A percentile compares a stretch with the other conserved stretches of the same genome.
Conservation (phyloP, 305 asterid genomes). For the Rubia peregrina region DNA sequence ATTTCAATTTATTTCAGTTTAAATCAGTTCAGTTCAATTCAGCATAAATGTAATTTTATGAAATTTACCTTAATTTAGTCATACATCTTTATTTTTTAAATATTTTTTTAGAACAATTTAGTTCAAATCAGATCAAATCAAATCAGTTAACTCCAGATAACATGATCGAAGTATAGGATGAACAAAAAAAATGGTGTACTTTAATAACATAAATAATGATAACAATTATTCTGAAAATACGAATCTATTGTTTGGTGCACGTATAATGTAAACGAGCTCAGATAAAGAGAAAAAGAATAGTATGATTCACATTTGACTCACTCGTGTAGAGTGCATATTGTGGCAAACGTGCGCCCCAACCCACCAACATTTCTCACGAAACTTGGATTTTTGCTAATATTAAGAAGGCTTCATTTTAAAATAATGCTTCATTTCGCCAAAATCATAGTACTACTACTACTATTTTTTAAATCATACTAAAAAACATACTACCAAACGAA, state of each 20-base stretch:
- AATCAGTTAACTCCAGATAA: too few species aligned
- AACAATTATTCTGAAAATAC: neutral
- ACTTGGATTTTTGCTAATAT: neutral
- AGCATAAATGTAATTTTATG: too few species aligned
- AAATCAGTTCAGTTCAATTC: too few species aligned
- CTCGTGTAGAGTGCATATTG: slow-evolving; percentile 32
- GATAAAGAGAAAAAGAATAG: slow-evolving; percentile 19
- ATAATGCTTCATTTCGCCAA: neutral
- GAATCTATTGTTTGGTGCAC: slow-evolving; percentile 29
- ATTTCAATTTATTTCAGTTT: too few species aligned
- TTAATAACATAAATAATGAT: neutral
- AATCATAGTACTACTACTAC: neutral
- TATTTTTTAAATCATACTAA: too few species aligned
- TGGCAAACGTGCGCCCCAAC: slow-evolving; percentile 53
- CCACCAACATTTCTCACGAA: slow-evolving; percentile 22
- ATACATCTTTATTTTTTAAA: too few species aligned
- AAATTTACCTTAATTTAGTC: too few species aligned
- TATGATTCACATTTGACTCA: slow-evolving; percentile 25
- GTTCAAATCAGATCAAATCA: too few species aligned
- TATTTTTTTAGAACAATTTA: too few species aligned
- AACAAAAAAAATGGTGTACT: too few species aligned
- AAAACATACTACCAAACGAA: too few species aligned
- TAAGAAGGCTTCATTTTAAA: neutral
- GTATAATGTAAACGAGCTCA: neutral
- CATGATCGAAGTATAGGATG: too few species aligned